phyloP scores from a whole-genome alignment of 805 yeast species.

The Suhomyces canberraensis region DNA sequence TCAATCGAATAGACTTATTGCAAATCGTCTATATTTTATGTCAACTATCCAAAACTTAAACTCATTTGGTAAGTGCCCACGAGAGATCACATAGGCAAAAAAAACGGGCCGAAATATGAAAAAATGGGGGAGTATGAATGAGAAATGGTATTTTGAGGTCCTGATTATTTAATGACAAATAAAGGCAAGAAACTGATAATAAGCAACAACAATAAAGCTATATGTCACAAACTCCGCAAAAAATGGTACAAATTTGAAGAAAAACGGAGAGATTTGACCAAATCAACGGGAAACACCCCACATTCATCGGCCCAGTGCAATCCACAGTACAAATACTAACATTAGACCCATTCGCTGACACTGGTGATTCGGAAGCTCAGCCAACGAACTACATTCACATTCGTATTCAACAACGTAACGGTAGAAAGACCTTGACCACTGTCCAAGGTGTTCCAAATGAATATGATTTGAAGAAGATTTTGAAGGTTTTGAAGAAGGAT shows the following conservation, averaged over 20 bases:
- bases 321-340: constrained; percentile 11
- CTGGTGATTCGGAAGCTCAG: constrained; percentile 98
- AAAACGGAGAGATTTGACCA: too few relatives aligned
- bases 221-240: too few relatives aligned
- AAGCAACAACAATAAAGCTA: too few relatives aligned
- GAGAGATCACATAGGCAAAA: neutral
- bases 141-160: too few relatives aligned
- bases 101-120: too few relatives aligned
- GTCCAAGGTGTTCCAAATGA: constrained; percentile 97
- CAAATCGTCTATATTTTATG: constrained; percentile 36
- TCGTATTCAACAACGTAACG: constrained; percentile 99
- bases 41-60: constrained; percentile 90
- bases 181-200: too few relatives aligned
- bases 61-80: constrained; percentile 55
- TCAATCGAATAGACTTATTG: constrained; percentile 1
- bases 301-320: too few relatives aligned
- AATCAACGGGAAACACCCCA: too few relatives aligned
- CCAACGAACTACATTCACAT: constrained; percentile 94
- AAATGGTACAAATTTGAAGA: too few relatives aligned
- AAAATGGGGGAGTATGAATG: too few relatives aligned
- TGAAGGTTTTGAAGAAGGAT: constrained; percentile 93
- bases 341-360: constrained; percentile 96
- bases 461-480: constrained; percentile 89
- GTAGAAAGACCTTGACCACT: constrained; percentile 96
- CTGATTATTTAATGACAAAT: too few relatives aligned